Conservation (phyloP, 805 yeast species). For the Sugiyamaella valdiviana region DNA sequence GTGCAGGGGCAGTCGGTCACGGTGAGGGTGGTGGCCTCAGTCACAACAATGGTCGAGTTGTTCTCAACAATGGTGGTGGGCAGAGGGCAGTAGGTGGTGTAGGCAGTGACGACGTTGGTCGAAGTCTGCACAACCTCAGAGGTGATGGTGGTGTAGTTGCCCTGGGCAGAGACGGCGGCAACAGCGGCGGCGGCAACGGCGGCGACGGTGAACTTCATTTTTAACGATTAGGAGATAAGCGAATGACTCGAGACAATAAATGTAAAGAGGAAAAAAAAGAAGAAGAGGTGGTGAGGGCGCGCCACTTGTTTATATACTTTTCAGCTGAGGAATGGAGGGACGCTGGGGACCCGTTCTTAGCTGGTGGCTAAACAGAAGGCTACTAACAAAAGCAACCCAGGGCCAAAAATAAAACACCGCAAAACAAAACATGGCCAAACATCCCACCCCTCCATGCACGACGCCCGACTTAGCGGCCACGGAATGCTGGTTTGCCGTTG, state of each 20-base stretch:
- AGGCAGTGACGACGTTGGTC: slow-evolving; percentile 53
- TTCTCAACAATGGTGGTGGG: slow-evolving; percentile 62
- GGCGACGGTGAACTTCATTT: slow-evolving; percentile 24
- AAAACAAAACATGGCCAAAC: no score
- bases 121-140: slow-evolving; percentile 32
- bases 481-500: no score
- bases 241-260: slow-evolving; percentile 17
- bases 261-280: slow-evolving; percentile 7
- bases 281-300: background rate
- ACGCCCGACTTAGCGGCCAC: no score
- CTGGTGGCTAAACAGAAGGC: no score
- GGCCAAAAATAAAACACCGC: no score
- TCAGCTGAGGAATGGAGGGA: background rate
- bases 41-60: slow-evolving; percentile 65
- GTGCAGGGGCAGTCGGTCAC: slow-evolving; percentile 87
- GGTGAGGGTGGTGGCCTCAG: slow-evolving; percentile 75
- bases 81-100: slow-evolving; percentile 78
- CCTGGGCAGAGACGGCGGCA: slow-evolving; percentile 30
- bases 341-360: background rate
- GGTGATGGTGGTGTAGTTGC: slow-evolving; percentile 38
- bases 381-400: no score
- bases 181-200: slow-evolving; percentile 20
- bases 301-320: slow-evolving; percentile 3
- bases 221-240: slow-evolving; percentile 10
- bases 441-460: no score